These are phyloP conservation scores for Rhodotorula sp. DNA, from an alignment of 1,284 basidiomycete species.

Conservation along the genomic window DNA sequence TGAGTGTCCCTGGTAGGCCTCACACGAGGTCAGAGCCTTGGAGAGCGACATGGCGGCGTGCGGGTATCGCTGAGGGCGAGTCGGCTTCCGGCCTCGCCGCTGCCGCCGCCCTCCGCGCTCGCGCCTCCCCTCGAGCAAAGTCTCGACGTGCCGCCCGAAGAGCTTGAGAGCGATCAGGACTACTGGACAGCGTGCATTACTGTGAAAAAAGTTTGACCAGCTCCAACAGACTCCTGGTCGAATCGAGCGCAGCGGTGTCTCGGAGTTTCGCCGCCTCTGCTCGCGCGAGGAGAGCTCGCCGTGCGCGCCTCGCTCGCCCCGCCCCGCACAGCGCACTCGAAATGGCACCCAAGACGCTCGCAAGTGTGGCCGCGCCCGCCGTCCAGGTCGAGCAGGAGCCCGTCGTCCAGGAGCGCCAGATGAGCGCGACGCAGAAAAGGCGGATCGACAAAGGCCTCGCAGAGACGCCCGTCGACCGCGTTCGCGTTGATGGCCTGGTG, in stretches of 20 bases:
- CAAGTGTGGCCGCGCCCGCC: constrained; percentile 33
- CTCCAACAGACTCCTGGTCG: no score
- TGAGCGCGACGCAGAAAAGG: constrained; percentile 28
- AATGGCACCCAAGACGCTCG: constrained; percentile 33
- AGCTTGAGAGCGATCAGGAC: no score
- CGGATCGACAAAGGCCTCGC: constrained; percentile 36
- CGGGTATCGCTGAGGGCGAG: neutral
- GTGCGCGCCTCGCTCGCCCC: neutral
- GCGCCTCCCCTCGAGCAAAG: no score
- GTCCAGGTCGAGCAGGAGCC: constrained; percentile 24
- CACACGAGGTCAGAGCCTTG: constrained; percentile 20
- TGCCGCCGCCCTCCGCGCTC: no score
- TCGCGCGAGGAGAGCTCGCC: no score
- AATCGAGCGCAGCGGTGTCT: no score
- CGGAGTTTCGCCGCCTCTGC: no score
- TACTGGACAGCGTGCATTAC: no score
- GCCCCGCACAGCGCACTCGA: neutral
- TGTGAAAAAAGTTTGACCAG: no score
- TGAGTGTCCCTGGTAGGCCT: neutral
- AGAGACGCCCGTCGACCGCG: constrained; percentile 30
- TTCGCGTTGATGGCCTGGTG: constrained; percentile 41
- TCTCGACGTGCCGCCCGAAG: no score
- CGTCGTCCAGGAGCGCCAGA: constrained; percentile 19
- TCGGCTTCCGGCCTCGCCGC: neutral
- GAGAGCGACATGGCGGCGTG: constrained; percentile 11